These are phyloP conservation scores for Aureobasidium pullulans DNA, from an alignment of 2,329 filamentous ascomycete genomes.

Conservation along the genomic window DNA sequence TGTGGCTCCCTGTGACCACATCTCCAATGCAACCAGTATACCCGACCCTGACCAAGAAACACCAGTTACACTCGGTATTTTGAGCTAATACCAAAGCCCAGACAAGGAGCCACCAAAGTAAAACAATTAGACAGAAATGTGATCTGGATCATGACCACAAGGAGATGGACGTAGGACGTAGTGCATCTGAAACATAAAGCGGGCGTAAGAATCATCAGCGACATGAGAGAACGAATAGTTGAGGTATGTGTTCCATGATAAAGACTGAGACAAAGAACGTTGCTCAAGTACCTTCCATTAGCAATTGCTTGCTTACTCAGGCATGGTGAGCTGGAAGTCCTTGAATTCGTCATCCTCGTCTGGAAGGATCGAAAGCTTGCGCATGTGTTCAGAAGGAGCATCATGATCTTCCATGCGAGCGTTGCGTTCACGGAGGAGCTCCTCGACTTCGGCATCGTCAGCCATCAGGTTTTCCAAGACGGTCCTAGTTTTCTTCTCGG, in stretches of 20 bases:
- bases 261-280: neutral
- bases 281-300: neutral
- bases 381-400: neutral
- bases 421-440: constrained; percentile 18
- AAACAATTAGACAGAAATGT: neutral
- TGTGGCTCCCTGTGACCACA: neutral
- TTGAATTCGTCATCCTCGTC: constrained; percentile 17
- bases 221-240: constrained; percentile 1
- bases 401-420: neutral
- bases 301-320: neutral
- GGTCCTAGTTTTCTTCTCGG: constrained; percentile 10
- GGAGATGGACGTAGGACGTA: neutral
- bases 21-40: neutral
- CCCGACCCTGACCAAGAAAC: neutral
- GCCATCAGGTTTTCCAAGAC: constrained; percentile 7
- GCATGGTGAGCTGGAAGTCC: constrained; percentile 18
- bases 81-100: neutral
- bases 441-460: constrained; percentile 17
- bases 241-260: neutral
- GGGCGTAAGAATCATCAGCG: constrained; percentile 8
- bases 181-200: neutral
- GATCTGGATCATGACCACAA: neutral
- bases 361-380: constrained; percentile 18
- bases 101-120: neutral
- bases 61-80: neutral